Evolutionary conservation across 1,284 basidiomycete species (phyloP), one percentile per base, ranked within the genome.

Genomic region (Austroboletus olivaceoglutinosus): DNA sequence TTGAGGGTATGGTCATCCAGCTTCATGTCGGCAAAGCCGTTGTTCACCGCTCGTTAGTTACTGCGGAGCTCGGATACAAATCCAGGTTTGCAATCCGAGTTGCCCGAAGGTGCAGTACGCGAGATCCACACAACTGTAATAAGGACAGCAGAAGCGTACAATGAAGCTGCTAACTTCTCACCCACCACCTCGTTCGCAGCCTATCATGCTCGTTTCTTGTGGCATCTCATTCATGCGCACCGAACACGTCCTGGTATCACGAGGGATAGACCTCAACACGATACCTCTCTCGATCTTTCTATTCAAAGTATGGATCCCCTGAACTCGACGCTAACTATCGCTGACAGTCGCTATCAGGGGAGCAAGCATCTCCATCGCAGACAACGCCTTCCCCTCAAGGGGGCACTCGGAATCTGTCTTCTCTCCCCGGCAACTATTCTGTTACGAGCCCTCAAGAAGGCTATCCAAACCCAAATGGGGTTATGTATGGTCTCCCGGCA

Each of bases 171-270:
- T 7, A 68, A 75, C 38, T 69, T 80, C 52, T 82, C 82, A n/a
- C 77, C 78, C 18, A 77, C 79, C 12, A 81, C 79, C 37, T 79
- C 79, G 21, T 76, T 80, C 23, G 82, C 84, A 10, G 77, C 79
- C 31, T 82, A 83, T 58, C 89, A 91, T 60, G 80, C 86, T 37
- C 83, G 88, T 38, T 91, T 91, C 71, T 72, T 91, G 40, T 80
- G 81, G 59, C 81, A 78, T 48, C 73, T 91, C 42, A 75, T 90
- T 23, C 74, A 89, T 57, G 73, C 77, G 54, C 76, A 81, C 60
- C 78, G 78, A 58, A 67, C 73, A 48, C 78, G 79, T 47, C 76
- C 64, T 71, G 61, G 63, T 52, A 55, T 72, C 73, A 54, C 68
- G 42, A 69, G 65, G 54, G 73, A 76, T 50, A 68, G 58, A 29